Evolutionary conservation across 2,329 filamentous ascomycete species (phyloP), one percentile per base, ranked within the genome.

Genomic region (Exophiala lecanii-corni): DNA sequence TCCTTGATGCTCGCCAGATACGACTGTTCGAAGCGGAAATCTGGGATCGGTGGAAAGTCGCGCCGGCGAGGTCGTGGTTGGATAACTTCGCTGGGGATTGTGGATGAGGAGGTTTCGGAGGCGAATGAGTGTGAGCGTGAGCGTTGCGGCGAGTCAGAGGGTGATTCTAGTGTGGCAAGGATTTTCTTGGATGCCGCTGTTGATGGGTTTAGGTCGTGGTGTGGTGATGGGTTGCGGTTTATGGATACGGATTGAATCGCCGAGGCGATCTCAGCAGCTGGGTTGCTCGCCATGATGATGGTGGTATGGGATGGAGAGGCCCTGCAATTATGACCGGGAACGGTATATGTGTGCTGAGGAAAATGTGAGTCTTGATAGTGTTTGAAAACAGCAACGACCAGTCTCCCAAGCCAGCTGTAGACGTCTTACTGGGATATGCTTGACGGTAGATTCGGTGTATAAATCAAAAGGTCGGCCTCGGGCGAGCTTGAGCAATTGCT

Each of bases 1-100:
- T 79, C 74, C 53, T 83, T 78, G 56, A 98, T 85, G 68, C 89
- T 94, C 57, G 86, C 84, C 42, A 98, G 76, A 65, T 98, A 98
- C 73, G 89, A 96, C 75, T 98, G 92, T 70, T 98, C 92, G 68
- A 97, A 97, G 32, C 92, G 80, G 54, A 98, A 72, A 68, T 98
- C 92, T 3, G 81, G 81, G 35, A 84, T 62, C 3, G 79, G 79
- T 35, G 89, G 89, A 59, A 96, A 76, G n/a, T 60, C 62, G 21
- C 63, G 57, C 10, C 63, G 62, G 12, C 67, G 62, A 9, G 61
- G 54, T 3, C 61, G 44, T 21, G 61, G 60, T 5, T 58, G 61
- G 30, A 71, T 61, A 32, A 79, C 64, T 40, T 72, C 68, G 42
- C 72, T 73, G 12, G 68, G 66, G 38, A 71, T 64, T 50, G 66